phyloP scores from a whole-genome alignment of 148 eudicot genomes.

The Camellia granthamiana region DNA sequence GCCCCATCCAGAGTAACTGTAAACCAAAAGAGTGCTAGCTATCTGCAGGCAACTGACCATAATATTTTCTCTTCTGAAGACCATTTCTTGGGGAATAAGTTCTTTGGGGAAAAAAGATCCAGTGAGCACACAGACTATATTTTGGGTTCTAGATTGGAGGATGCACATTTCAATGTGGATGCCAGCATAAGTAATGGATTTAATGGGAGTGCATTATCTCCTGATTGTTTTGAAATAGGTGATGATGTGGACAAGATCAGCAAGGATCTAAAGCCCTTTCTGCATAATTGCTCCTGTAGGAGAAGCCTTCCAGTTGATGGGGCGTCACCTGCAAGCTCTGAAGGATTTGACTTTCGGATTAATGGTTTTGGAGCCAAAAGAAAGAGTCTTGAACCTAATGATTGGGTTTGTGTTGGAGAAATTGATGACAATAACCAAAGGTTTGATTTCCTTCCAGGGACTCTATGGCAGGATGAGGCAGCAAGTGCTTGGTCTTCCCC shows the following conservation, averaged over 20 bases:
- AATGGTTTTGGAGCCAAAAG: constrained; percentile 24
- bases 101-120: background rate
- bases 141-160: constrained; percentile 26
- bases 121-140: background rate
- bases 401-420: constrained; percentile 27
- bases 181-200: constrained; percentile 16
- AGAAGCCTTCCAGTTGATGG: constrained; percentile 25
- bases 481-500: constrained; percentile 25
- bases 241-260: constrained; percentile 14
- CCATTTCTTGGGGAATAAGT: constrained; percentile 19
- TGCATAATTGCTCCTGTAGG: constrained; percentile 33
- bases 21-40: constrained; percentile 10
- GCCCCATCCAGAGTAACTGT: constrained; percentile 10
- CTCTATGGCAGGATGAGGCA: constrained; percentile 22
- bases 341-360: constrained; percentile 29
- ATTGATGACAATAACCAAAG: constrained; percentile 19
- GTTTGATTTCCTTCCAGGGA: constrained; percentile 19
- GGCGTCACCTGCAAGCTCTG: constrained; percentile 28
- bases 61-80: constrained; percentile 23
- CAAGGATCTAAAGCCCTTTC: constrained; percentile 27
- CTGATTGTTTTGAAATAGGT: constrained; percentile 19
- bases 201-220: constrained; percentile 18
- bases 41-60: constrained; percentile 15
- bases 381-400: constrained; percentile 24
- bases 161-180: constrained; percentile 24